Percentiles rank a stretch among this genome's conserved stretches.
Evolutionary conservation across 805 yeast species (phyloP).

Genomic region (Torulaspora quercuum): DNA sequence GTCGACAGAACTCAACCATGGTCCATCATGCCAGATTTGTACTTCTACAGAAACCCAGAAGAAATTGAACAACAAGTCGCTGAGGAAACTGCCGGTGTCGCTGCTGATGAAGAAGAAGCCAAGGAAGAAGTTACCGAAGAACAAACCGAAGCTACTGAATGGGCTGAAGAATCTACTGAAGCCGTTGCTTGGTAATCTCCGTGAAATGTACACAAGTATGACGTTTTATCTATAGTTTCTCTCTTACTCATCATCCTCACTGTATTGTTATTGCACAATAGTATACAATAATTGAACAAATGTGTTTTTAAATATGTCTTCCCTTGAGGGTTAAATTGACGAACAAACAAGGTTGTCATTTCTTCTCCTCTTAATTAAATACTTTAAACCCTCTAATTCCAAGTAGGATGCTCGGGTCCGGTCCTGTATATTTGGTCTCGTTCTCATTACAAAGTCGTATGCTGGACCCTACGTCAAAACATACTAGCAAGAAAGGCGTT

Average conservation of each 20-base stretch:
- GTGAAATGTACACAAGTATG: constrained; percentile 18
- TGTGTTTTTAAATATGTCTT: constrained; percentile 10
- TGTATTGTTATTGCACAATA: constrained; percentile 21
- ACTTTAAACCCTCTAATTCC: no score
- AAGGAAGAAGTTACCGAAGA: constrained; percentile 79
- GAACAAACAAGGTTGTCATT: no score
- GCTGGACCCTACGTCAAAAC: no score
- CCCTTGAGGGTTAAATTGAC: no score
- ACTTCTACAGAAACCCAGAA: constrained; percentile 99
- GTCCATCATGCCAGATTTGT: constrained; percentile 99
- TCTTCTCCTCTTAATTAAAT: no score
- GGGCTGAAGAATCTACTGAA: constrained; percentile 49
- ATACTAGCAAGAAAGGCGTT: no score
- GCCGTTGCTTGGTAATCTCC: constrained; percentile 33
- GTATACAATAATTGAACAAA: constrained; percentile 18
- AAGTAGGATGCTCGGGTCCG: no score
- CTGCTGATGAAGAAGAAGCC: constrained; percentile 61
- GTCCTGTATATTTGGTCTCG: no score
- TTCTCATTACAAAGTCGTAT: no score
- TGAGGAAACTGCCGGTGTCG: constrained; percentile 70
- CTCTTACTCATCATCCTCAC: constrained; percentile 19
- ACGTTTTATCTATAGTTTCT: constrained; percentile 22
- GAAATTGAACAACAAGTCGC: constrained; percentile 81
- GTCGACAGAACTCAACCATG: constrained; percentile 96
- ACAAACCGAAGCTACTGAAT: constrained; percentile 58